Percentiles rank a stretch among this genome's conserved stretches.
Conservation (phyloP, 2,329 filamentous ascomycete genomes). For the Botryosphaeria dothidea region DNA sequence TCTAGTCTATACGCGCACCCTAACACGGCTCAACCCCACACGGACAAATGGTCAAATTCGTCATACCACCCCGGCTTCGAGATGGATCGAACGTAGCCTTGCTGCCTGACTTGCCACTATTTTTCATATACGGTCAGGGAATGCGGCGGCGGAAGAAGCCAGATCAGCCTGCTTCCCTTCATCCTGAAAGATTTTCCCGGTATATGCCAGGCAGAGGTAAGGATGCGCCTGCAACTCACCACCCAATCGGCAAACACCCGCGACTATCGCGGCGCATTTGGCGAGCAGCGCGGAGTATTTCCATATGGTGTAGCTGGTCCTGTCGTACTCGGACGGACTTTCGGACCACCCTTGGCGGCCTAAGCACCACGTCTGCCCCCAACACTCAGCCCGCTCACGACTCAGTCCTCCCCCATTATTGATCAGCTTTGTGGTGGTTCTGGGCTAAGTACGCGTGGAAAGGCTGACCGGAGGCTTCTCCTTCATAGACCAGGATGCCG, state of each 20-base stretch:
- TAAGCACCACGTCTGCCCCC: not conserved
- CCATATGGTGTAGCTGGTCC: not conserved
- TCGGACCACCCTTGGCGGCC: not conserved
- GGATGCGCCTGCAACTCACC: no score
- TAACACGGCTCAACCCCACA: no score
- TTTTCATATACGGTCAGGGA: no score
- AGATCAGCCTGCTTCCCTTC: no score
- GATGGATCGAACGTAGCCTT: no score
- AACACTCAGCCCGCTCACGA: not conserved
- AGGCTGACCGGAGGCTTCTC: not conserved
- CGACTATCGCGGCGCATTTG: not conserved
- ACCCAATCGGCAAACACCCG: not conserved
- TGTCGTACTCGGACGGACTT: not conserved
- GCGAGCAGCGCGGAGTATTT: not conserved
- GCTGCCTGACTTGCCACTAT: no score
- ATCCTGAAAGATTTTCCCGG: no score
- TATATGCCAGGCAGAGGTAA: not conserved
- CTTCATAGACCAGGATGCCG: slow-evolving; percentile 1
- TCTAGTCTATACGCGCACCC: no score
- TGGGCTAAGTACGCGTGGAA: not conserved
- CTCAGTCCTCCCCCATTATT: not conserved
- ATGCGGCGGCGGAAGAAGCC: no score
- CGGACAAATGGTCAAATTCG: no score
- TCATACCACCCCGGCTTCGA: no score
- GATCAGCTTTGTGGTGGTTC: not conserved